Conservation (phyloP, 805 yeast species). For the Lipomyces spencermartinsiae region DNA sequence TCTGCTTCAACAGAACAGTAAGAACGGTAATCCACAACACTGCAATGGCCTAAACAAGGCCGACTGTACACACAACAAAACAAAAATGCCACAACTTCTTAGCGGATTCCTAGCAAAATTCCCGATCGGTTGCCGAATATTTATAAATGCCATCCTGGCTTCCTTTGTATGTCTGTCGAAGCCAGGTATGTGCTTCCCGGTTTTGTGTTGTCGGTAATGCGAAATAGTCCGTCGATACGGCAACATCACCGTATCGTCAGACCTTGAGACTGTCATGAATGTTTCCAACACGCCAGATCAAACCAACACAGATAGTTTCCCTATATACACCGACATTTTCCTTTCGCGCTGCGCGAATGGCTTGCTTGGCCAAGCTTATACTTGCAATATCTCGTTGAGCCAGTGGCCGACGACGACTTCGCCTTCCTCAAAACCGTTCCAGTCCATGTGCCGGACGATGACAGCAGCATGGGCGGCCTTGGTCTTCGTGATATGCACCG, state of each 20-base stretch:
- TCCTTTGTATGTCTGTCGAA: too few relatives aligned
- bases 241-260: neutral
- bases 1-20: too few relatives aligned
- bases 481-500: constrained; percentile 70
- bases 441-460: constrained; percentile 65
- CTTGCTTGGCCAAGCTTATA: constrained; percentile 4
- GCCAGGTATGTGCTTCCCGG: neutral
- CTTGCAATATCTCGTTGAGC: constrained; percentile 53
- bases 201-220: neutral
- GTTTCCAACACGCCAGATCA: neutral
- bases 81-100: neutral
- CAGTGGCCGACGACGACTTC: constrained; percentile 70
- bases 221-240: neutral
- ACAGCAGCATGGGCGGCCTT: constrained; percentile 81
- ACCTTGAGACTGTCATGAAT: neutral
- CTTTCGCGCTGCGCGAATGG: too few relatives aligned
- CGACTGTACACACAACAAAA: neutral
- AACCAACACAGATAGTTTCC: neutral
- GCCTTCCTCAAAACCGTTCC: constrained; percentile 70
- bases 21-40: too few relatives aligned
- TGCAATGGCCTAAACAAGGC: too few relatives aligned
- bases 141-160: too few relatives aligned
- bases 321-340: neutral
- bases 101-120: neutral
- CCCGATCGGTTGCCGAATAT: too few relatives aligned